A percentile compares a stretch with the other conserved stretches of the same genome.
Conservation (phyloP, 2,329 filamentous ascomycete genomes). For the Pseudogymnoascus sp. region DNA sequence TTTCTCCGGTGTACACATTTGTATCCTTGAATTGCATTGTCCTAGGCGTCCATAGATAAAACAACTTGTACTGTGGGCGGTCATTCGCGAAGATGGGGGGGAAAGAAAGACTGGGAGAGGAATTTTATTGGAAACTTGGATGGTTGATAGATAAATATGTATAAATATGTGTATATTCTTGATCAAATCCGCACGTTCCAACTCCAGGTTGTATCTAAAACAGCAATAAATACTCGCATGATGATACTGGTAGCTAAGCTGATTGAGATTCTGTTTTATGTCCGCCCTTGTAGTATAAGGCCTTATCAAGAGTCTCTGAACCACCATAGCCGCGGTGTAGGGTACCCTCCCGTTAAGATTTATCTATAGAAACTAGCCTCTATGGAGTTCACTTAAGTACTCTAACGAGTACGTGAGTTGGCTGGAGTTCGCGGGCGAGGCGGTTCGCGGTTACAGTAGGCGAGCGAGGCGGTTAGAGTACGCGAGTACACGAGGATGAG, state of each 20-base stretch:
- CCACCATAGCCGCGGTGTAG: too few species aligned
- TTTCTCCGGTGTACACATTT: slow-evolving; percentile 2
- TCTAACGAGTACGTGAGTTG: too few species aligned
- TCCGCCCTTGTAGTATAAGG: neutral
- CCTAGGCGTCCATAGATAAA: slow-evolving; percentile 2
- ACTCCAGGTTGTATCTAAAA: neutral
- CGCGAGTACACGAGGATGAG: too few species aligned
- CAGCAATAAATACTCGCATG: neutral
- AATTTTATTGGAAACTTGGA: neutral
- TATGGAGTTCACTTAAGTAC: too few species aligned
- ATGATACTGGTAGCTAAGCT: too few species aligned
- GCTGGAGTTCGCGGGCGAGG: too few species aligned
- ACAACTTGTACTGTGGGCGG: slow-evolving; percentile 1
- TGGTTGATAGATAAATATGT: slow-evolving; percentile 5
- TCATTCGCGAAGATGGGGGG: neutral
- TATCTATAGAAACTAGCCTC: too few species aligned
- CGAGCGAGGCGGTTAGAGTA: too few species aligned
- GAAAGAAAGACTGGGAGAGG: neutral
- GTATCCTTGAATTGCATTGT: slow-evolving; percentile 6
- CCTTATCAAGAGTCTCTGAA: too few species aligned
- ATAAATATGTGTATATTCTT: slow-evolving; percentile 4
- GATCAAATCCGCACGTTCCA: neutral
- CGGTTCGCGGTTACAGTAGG: too few species aligned
- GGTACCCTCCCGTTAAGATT: too few species aligned
- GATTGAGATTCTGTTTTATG: neutral